Conservation (phyloP, 306 rosid genomes). For the Vigna trinervia region DNA sequence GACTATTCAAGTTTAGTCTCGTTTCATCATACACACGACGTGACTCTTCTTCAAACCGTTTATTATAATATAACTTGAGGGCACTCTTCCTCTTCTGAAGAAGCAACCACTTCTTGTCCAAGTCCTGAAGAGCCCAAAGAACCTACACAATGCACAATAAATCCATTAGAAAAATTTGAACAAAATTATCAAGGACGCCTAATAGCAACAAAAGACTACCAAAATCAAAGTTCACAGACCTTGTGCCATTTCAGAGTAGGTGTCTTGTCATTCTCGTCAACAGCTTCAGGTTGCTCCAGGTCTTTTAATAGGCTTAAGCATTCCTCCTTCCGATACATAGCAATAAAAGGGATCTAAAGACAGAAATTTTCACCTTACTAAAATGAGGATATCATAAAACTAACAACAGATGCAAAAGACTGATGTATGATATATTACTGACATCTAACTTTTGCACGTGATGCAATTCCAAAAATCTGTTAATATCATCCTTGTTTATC, state of each 20-base stretch:
- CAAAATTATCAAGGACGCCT: conserved; percentile 10
- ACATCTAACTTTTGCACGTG: conserved; percentile 95
- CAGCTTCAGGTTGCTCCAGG: conserved; percentile 59
- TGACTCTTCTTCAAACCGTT: conserved; percentile 87
- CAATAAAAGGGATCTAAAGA: conserved; percentile 82
- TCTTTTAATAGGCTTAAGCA: conserved; percentile 83
- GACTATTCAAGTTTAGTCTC: conserved; percentile 71
- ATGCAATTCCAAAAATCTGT: conserved; percentile 85
- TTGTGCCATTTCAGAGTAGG: conserved; percentile 92
- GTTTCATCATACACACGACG: conserved; percentile 83
- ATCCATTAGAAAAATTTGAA: conserved; percentile 32
- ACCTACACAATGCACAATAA: conserved; percentile 56
- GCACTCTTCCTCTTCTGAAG: conserved; percentile 96
- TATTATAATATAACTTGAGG: conserved; percentile 73
- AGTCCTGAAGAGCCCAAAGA: conserved; percentile 93
- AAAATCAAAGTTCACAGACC: conserved; percentile 51
- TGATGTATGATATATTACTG: conserved; percentile 50
- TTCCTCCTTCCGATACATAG: conserved; percentile 95
- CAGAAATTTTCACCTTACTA: conserved; percentile 18
- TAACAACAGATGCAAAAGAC: not conserved
- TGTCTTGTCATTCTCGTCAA: conserved; percentile 60
- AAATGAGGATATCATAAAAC: conserved; percentile 34
- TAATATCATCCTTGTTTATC: conserved; percentile 64
- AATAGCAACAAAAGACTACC: not conserved
- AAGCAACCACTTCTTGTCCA: conserved; percentile 94